A percentile compares a stretch with the other conserved stretches of the same genome.
Conservation (phyloP, 306 rosid genomes). For the Rosa chinensis region DNA sequence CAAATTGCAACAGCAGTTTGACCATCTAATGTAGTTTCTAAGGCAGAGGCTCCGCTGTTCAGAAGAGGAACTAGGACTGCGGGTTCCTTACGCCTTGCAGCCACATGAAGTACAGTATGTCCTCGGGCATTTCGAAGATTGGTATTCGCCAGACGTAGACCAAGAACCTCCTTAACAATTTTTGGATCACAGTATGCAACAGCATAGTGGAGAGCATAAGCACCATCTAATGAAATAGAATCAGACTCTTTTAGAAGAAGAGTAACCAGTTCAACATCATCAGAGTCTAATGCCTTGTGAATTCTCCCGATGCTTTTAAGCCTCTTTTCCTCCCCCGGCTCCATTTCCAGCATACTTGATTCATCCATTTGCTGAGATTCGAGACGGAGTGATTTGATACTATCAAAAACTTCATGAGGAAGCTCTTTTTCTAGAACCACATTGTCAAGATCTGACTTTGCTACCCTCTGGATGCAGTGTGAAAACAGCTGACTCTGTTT, state of each 20-base stretch:
- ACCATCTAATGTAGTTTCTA: constrained; percentile 62
- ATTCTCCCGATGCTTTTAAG: constrained; percentile 39
- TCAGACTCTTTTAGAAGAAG: constrained; percentile 70
- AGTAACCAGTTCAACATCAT: constrained; percentile 78
- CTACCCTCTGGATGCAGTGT: constrained; percentile 67
- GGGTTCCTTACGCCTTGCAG: constrained; percentile 87
- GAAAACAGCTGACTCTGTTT: constrained; percentile 55
- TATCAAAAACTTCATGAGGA: constrained; percentile 48
- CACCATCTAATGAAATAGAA: constrained; percentile 62
- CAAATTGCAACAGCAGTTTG: constrained; percentile 85
- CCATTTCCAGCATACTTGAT: constrained; percentile 40
- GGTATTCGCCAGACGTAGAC: constrained; percentile 48
- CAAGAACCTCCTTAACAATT: constrained; percentile 74
- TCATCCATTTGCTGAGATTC: constrained; percentile 37
- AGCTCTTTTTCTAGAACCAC: constrained; percentile 73
- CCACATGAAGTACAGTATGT: constrained; percentile 74
- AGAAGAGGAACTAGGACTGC: constrained; percentile 65
- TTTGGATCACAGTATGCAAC: constrained; percentile 86
- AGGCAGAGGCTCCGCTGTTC: constrained; percentile 63
- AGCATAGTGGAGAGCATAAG: constrained; percentile 77
- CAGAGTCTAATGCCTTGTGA: constrained; percentile 78
- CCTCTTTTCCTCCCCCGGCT: constrained; percentile 48
- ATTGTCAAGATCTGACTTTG: constrained; percentile 61
- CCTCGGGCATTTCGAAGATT: constrained; percentile 55
- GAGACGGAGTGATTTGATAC: constrained; percentile 44